phyloP scores from a whole-genome alignment of 495 filamentous ascomycete species.

The Aspergillus cavernicola region DNA sequence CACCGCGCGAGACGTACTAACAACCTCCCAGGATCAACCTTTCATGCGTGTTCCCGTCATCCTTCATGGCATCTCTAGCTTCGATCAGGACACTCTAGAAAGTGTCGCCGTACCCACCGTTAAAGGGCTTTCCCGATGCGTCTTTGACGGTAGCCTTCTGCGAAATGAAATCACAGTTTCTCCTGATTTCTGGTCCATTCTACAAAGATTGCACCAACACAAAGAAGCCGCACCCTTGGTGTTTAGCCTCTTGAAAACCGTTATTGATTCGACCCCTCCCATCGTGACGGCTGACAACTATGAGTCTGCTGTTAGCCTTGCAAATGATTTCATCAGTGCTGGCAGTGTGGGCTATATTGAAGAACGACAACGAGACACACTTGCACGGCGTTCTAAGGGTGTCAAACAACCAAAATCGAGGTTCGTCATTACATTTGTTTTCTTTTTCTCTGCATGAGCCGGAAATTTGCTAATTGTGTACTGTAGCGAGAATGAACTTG shows the following conservation, averaged over 20 bases:
- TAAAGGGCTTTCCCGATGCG: constrained; percentile 75
- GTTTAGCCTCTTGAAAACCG: constrained; percentile 75
- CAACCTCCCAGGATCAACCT: constrained; percentile 65
- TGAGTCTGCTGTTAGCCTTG: constrained; percentile 72
- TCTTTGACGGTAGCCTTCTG: constrained; percentile 68
- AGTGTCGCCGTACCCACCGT: constrained; percentile 71
- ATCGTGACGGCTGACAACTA: constrained; percentile 95
- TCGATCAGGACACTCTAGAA: constrained; percentile 71
- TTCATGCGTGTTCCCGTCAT: constrained; percentile 91
- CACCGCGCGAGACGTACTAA: constrained; percentile 24
- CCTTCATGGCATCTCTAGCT: constrained; percentile 84
- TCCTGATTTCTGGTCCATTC: constrained; percentile 94
- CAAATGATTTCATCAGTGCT: constrained; percentile 86
- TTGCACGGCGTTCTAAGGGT: constrained; percentile 48
- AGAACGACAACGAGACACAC: constrained; percentile 72
- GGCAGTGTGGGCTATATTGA: constrained; percentile 74
- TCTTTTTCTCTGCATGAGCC: background rate
- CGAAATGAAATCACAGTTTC: constrained; percentile 91
- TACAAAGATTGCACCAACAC: constrained; percentile 67
- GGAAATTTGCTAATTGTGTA: background rate
- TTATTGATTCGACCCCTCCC: constrained; percentile 61
- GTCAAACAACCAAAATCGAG: constrained; percentile 54
- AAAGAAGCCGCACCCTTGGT: constrained; percentile 68
- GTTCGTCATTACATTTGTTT: constrained; percentile 35
- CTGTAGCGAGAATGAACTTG: constrained; percentile 65